A percentile compares a stretch with the other conserved stretches of the same genome.
These are phyloP conservation scores for Debaryomyces nepalensis DNA, from an alignment of 1,139 yeast genomes.

Conservation along the genomic window DNA sequence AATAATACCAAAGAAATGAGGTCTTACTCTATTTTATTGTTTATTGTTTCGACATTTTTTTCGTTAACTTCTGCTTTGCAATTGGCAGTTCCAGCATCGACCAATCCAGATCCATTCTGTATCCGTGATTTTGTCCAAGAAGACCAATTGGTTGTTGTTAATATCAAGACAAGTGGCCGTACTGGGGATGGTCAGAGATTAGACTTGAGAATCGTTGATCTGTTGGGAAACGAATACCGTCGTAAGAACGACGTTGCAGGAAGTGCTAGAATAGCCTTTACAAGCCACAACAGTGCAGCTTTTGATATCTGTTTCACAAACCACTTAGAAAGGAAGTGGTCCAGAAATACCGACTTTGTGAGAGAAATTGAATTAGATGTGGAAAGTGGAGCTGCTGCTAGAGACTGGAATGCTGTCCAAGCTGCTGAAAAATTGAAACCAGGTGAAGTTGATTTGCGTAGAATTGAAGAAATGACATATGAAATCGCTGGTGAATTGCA, in stretches of 20 bases:
- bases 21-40: constrained; percentile 3
- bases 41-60: constrained; percentile 21
- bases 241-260: constrained; percentile 70
- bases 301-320: constrained; percentile 92
- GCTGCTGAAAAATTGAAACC: constrained; percentile 93
- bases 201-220: constrained; percentile 63
- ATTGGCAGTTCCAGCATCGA: constrained; percentile 44
- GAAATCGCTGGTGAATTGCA: constrained; percentile 80
- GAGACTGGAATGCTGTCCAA: constrained; percentile 97
- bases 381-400: constrained; percentile 94
- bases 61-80: constrained; percentile 38
- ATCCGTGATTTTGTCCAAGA: constrained; percentile 87
- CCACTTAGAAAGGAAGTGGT: constrained; percentile 44
- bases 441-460: constrained; percentile 83
- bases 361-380: constrained; percentile 86
- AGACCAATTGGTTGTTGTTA: constrained; percentile 85
- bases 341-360: constrained; percentile 39
- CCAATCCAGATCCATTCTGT: constrained; percentile 56
- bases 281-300: constrained; percentile 80
- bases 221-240: constrained; percentile 73
- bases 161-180: constrained; percentile 71
- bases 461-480: constrained; percentile 78
- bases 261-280: constrained; percentile 72
- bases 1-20: constrained; percentile 4
- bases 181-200: constrained; percentile 86